phyloP scores from a whole-genome alignment of 116 monocot genomes.

The Zostera marina region DNA sequence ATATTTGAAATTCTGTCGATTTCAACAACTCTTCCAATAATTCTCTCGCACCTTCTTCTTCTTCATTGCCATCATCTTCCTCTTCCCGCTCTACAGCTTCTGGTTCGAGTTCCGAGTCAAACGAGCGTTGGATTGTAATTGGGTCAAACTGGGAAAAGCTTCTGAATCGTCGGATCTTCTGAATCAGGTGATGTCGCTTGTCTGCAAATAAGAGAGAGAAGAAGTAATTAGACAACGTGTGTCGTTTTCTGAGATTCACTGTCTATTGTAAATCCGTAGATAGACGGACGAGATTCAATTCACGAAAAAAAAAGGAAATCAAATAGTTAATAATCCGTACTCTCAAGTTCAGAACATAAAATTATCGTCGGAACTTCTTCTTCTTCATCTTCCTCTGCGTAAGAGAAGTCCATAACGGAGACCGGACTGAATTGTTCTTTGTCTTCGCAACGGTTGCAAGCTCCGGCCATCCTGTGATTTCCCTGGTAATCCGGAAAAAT shows the following conservation, averaged over 20 bases:
- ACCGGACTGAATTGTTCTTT: constrained; percentile 12
- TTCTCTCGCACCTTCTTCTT: constrained; percentile 3
- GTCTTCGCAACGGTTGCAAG: constrained; percentile 2
- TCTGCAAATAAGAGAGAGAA: background rate
- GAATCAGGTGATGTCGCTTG: background rate
- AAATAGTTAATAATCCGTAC: background rate
- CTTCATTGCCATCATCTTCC: background rate
- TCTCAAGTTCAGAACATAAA: constrained; percentile 1
- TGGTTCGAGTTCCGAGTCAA: background rate
- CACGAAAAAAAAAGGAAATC: background rate
- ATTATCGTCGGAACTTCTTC: background rate
- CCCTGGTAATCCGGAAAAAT: background rate
- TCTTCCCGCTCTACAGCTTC: background rate
- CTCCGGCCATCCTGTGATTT: background rate
- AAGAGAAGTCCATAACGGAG: constrained; percentile 10
- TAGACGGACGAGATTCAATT: background rate
- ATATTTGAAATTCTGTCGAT: background rate
- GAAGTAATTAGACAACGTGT: background rate
- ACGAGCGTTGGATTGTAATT: background rate
- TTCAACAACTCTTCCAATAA: constrained; percentile 1
- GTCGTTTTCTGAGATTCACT: background rate
- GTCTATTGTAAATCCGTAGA: background rate
- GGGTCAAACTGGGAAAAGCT: background rate
- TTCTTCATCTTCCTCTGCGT: constrained; percentile 4
- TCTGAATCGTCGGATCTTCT: constrained; percentile 4